Conservation (phyloP, 2,329 filamentous ascomycete species). For the Penicillium sp. region DNA sequence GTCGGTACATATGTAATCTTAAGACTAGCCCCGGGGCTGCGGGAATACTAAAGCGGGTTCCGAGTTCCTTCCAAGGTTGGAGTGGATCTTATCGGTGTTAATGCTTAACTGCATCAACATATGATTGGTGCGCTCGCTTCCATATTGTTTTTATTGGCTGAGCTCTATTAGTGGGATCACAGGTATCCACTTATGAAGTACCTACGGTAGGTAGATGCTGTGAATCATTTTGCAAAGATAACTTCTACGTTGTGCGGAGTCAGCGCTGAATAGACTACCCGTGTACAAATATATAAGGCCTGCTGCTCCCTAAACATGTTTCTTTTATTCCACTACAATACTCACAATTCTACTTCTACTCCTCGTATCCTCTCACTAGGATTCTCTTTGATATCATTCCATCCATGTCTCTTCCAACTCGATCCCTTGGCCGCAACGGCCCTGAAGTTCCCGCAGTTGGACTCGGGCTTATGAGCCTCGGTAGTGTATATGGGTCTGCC, state of each 20-base stretch:
- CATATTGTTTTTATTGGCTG: slow-evolving; percentile 1
- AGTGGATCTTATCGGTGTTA: not conserved
- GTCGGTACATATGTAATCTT: too few species aligned
- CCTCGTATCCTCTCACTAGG: too few species aligned
- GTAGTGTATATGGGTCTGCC: slow-evolving; percentile 14
- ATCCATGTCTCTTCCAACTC: slow-evolving; percentile 6
- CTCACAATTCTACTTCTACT: not conserved
- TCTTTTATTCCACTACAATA: not conserved
- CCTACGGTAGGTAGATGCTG: too few species aligned
- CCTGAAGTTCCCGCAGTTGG: slow-evolving; percentile 20
- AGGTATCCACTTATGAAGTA: not conserved
- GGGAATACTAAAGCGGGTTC: not conserved
- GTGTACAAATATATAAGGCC: not conserved
- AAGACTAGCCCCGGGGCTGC: not conserved
- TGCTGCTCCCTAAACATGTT: not conserved
- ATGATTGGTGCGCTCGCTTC: slow-evolving; percentile 13
- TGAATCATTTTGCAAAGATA: not conserved
- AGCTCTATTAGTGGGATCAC: not conserved
- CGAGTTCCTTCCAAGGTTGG: not conserved
- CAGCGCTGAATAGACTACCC: not conserved
- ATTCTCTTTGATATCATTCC: not conserved
- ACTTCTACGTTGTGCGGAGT: not conserved
- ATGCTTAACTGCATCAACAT: not conserved
- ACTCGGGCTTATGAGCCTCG: slow-evolving; percentile 18
- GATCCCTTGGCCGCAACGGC: slow-evolving; percentile 12